Percentiles rank a stretch among this genome's conserved stretches.
Conservation (phyloP, 2,329 filamentous ascomycete genomes). For the Hypoxylon rubiginosum region DNA sequence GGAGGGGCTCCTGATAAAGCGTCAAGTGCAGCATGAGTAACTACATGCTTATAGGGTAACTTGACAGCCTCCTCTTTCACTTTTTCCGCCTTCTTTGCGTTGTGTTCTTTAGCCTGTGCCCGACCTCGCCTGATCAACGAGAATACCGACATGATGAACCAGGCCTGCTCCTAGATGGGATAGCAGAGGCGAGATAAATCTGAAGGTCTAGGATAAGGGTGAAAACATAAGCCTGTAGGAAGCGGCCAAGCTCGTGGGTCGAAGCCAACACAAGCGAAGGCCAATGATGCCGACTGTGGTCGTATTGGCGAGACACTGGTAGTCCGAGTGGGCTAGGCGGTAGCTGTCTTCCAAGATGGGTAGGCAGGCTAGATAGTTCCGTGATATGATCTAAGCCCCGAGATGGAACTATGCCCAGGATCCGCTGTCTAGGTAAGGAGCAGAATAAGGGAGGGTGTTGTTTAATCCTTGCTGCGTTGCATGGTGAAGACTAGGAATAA, state of each 20-base stretch:
- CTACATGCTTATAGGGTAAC: constrained; percentile 69
- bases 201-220: not conserved
- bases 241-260: not conserved
- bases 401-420: constrained; percentile 5
- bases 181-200: not conserved
- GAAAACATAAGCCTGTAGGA: not conserved
- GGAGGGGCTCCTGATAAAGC: constrained; percentile 68
- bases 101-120: constrained; percentile 68
- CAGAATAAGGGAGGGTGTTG: not conserved
- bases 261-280: constrained; percentile 2
- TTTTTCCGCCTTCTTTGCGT: constrained; percentile 62
- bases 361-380: not conserved
- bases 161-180: not conserved
- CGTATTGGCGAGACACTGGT: not conserved
- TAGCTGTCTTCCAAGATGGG: constrained; percentile 2
- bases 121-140: constrained; percentile 65
- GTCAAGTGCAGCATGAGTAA: constrained; percentile 72
- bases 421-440: constrained; percentile 3
- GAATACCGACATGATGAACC: constrained; percentile 67
- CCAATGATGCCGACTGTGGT: not conserved
- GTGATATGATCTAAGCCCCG: not conserved
- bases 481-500: not conserved
- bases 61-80: constrained; percentile 58
- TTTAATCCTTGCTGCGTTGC: not conserved
- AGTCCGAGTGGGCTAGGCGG: not conserved